Evolutionary conservation across 2,329 filamentous ascomycete species (phyloP).

Genomic region (Pseudopithomyces maydicus): DNA sequence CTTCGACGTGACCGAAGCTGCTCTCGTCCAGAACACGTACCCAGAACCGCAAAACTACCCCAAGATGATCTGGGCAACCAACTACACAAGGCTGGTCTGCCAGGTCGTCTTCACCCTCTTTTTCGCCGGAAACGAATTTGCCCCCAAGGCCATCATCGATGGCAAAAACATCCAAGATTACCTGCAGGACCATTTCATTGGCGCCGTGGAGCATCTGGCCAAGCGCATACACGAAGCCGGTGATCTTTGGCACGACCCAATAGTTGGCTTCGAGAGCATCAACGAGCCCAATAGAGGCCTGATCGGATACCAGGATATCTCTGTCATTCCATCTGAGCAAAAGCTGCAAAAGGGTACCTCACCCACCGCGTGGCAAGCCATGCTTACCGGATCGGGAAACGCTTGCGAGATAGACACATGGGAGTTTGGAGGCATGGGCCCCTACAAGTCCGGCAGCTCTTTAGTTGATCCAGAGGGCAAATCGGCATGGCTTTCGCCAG

Average conservation of each 20-base stretch:
- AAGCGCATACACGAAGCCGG: constrained; percentile 86
- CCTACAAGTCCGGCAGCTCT: constrained; percentile 82
- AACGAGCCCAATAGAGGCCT: constrained; percentile 94
- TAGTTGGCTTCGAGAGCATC: constrained; percentile 95
- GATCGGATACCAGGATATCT: constrained; percentile 81
- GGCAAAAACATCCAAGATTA: constrained; percentile 97
- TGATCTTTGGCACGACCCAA: constrained; percentile 81
- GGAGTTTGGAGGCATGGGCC: constrained; percentile 92
- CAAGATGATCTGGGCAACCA: constrained; percentile 99
- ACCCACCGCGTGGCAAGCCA: constrained; percentile 92
- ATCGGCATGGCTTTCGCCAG: constrained; percentile 79
- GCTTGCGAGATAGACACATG: constrained; percentile 89
- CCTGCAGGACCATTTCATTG: constrained; percentile 83
- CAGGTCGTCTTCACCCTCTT: constrained; percentile 95
- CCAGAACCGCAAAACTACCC: constrained; percentile 83
- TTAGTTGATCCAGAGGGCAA: constrained; percentile 88
- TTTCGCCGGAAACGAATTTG: constrained; percentile 88
- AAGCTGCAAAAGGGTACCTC: constrained; percentile 90
- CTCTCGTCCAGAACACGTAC: constrained; percentile 93
- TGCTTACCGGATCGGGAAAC: constrained; percentile 87
- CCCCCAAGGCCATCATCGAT: constrained; percentile 93
- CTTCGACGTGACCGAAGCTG: constrained; percentile 86
- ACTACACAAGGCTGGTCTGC: constrained; percentile 85
- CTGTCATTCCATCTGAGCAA: constrained; percentile 81
- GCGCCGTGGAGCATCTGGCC: constrained; percentile 80